Percentiles rank a stretch among this genome's conserved stretches.
phyloP scores from a whole-genome alignment of 352 stramenopile genomes.

The Globisporangium lucens region DNA sequence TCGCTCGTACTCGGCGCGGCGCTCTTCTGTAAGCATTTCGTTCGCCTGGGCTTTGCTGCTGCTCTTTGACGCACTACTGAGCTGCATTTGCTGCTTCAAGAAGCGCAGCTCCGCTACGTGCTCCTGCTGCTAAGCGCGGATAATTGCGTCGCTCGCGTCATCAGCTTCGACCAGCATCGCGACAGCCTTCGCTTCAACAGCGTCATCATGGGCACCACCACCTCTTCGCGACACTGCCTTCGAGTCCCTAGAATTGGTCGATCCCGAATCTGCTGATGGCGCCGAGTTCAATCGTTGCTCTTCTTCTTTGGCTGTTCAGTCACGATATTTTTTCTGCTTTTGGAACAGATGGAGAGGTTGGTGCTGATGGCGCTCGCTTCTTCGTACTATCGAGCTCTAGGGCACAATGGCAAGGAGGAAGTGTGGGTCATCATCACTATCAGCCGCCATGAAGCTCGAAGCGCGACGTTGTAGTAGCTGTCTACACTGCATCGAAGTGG shows the following conservation, averaged over 20 bases:
- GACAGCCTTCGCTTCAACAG: background rate
- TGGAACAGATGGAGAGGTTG: background rate
- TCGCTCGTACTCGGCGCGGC: conserved; percentile 16
- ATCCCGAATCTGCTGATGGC: background rate
- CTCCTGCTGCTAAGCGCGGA: conserved; percentile 24
- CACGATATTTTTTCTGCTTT: background rate
- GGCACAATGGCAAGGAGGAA: too few relatives aligned
- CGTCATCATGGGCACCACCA: background rate
- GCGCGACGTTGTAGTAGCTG: too few relatives aligned
- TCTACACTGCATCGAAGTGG: too few relatives aligned
- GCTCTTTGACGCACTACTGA: background rate
- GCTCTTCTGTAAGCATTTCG: conserved; percentile 16
- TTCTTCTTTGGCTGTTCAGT: conserved; percentile 11
- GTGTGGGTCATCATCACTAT: too few relatives aligned
- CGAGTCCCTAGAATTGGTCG: background rate
- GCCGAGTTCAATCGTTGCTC: conserved; percentile 16
- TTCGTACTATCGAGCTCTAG: background rate
- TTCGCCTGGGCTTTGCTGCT: conserved; percentile 1
- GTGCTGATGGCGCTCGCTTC: background rate
- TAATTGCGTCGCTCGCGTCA: background rate
- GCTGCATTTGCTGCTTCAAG: conserved; percentile 19
- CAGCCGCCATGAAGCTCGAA: too few relatives aligned
- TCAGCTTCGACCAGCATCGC: conserved; percentile 7
- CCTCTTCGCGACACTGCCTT: background rate
- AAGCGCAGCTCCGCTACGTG: conserved; percentile 20